Evolutionary conservation across 257 asterid genomes (phyloP).

Genomic region (Plantago major): DNA sequence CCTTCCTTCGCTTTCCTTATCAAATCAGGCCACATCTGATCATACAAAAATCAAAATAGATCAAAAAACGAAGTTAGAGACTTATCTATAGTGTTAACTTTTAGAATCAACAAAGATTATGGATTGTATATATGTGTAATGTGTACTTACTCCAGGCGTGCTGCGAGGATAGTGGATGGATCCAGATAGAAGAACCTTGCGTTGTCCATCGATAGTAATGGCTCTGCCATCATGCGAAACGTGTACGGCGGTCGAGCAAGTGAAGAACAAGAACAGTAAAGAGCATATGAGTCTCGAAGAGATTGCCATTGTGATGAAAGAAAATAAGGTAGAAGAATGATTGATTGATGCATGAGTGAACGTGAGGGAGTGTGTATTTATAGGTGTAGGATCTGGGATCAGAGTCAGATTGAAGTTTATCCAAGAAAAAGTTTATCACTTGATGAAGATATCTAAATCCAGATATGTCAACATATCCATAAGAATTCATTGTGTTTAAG

Average conservation of each 20-base stretch:
- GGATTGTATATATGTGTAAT: too few species aligned
- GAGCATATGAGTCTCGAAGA: neutral
- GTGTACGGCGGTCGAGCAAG: neutral
- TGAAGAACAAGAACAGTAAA: neutral
- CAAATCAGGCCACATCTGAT: slow-evolving; percentile 66
- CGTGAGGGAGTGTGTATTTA: too few species aligned
- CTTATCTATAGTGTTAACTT: too few species aligned
- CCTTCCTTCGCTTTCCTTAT: slow-evolving; percentile 54
- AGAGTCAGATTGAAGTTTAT: too few species aligned
- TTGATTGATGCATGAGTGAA: neutral
- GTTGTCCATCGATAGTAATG: slow-evolving; percentile 43
- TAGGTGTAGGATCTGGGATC: too few species aligned
- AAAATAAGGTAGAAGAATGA: too few species aligned
- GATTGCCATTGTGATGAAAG: neutral
- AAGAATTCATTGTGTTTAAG: too few species aligned
- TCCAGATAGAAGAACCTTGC: slow-evolving; percentile 51
- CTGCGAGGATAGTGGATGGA: slow-evolving; percentile 66
- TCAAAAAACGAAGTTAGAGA: neutral
- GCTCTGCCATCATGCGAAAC: slow-evolving; percentile 52
- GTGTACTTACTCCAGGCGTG: slow-evolving; percentile 43
- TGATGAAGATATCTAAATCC: too few species aligned
- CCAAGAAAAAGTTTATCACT: too few species aligned
- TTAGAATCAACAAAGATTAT: too few species aligned
- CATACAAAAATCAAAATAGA: neutral
- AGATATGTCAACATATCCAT: too few species aligned